A percentile compares a stretch with the other conserved stretches of the same genome.
Conservation (phyloP, 106 monocot species). For the Phalaenopsis aphrodite region DNA sequence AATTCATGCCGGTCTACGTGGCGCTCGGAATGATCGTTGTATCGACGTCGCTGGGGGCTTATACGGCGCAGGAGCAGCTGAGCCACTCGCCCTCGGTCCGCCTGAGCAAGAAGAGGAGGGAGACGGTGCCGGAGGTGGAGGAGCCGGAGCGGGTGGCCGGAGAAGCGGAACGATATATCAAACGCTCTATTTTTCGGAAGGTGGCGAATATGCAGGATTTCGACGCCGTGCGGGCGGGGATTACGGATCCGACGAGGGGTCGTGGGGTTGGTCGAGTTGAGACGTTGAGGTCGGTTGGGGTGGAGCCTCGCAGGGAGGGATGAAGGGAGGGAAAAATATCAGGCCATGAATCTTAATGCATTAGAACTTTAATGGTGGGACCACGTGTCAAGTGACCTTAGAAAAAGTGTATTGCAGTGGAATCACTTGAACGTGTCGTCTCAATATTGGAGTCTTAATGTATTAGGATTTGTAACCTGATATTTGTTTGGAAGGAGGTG, state of each 20-base stretch:
- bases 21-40: constrained; percentile 15
- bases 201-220: constrained; percentile 25
- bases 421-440: no score
- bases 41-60: constrained; percentile 1
- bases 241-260: constrained; percentile 4
- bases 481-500: no score
- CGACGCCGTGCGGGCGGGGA: constrained; percentile 12
- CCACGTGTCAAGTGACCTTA: no score
- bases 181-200: constrained; percentile 24
- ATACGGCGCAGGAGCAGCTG: constrained; percentile 20
- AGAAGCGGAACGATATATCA: constrained; percentile 14
- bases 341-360: no score
- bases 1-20: constrained; percentile 8
- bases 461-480: no score
- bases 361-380: no score
- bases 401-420: no score
- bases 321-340: no score
- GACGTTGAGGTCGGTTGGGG: no score
- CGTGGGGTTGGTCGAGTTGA: not conserved
- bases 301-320: no score
- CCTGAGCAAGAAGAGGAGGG: constrained; percentile 23
- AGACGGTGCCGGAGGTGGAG: constrained; percentile 15
- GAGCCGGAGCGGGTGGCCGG: constrained; percentile 22
- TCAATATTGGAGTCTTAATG: no score
- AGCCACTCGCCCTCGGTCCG: constrained; percentile 18